A percentile compares a stretch with the other conserved stretches of the same genome.
phyloP scores from a whole-genome alignment of 257 asterid species.

The Knoxia roxburghii region DNA sequence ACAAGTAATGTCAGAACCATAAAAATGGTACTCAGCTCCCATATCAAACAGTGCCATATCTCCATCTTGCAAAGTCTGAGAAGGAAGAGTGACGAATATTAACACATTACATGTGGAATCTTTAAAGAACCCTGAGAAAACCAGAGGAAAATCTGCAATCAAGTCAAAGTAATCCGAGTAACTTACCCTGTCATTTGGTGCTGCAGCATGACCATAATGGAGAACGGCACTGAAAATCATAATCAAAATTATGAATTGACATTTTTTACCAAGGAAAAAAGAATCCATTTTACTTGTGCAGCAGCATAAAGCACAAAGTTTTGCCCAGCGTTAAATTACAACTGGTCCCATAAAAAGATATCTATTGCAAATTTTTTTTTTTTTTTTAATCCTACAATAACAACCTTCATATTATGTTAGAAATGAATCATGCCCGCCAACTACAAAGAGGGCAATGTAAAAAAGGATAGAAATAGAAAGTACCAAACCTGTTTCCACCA shows the following conservation, averaged over 20 bases:
- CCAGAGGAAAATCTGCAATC: background rate
- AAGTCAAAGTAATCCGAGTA: constrained; percentile 1
- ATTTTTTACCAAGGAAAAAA: constrained; percentile 16
- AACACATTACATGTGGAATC: background rate
- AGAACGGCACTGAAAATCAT: constrained; percentile 65
- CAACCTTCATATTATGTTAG: background rate
- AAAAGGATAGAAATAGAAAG: background rate
- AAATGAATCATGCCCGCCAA: background rate
- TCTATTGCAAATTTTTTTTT: too few relatives aligned
- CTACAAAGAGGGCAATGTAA: background rate
- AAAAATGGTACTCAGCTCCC: constrained; percentile 97
- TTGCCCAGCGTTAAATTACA: background rate
- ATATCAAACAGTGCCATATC: constrained; percentile 94
- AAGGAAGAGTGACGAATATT: background rate
- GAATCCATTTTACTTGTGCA: background rate
- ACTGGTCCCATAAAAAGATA: background rate
- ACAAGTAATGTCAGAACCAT: constrained; percentile 97
- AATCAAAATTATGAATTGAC: constrained; percentile 20
- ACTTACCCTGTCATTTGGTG: constrained; percentile 92
- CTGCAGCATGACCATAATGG: constrained; percentile 99
- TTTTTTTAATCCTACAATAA: too few relatives aligned
- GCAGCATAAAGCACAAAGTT: background rate
- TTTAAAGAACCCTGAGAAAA: constrained; percentile 14
- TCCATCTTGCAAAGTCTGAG: constrained; percentile 74
- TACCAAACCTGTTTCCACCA: constrained; percentile 64